These are phyloP conservation scores for Diaporthe sp. DNA, from an alignment of 2,329 filamentous ascomycete species.

Conservation along the genomic window DNA sequence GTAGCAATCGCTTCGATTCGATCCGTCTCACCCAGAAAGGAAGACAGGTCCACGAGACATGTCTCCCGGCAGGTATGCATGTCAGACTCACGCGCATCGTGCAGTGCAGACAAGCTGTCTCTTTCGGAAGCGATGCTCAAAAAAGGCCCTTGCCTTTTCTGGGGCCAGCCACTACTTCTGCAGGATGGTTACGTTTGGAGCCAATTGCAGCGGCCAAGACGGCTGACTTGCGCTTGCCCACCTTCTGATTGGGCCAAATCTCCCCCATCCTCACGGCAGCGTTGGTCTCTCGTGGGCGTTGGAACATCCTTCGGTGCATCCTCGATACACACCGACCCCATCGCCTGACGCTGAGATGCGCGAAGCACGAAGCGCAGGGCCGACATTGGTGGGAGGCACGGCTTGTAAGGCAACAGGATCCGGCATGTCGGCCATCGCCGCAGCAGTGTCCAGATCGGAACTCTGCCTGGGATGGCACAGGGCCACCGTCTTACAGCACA, in stretches of 20 bases:
- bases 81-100: conserved; percentile 26
- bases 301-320: conserved; percentile 20
- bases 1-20: conserved; percentile 12
- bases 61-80: conserved; percentile 23
- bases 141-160: neutral
- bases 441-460: conserved; percentile 18
- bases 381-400: conserved; percentile 10
- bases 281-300: neutral
- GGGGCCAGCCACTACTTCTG: conserved; percentile 26
- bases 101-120: neutral
- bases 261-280: conserved; percentile 18
- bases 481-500: neutral
- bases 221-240: neutral
- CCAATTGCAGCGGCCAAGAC: conserved; percentile 28
- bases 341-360: conserved; percentile 6
- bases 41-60: conserved; percentile 24
- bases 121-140: neutral
- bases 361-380: conserved; percentile 4
- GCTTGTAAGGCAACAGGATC: conserved; percentile 28
- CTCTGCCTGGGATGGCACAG: neutral
- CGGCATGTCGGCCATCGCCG: conserved; percentile 20
- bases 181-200: conserved; percentile 11
- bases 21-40: conserved; percentile 4
- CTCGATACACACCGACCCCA: neutral
- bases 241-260: conserved; percentile 15